Conservation (phyloP, 192 early-diverging fungal genomes). For the Umbelopsis sp. region DNA sequence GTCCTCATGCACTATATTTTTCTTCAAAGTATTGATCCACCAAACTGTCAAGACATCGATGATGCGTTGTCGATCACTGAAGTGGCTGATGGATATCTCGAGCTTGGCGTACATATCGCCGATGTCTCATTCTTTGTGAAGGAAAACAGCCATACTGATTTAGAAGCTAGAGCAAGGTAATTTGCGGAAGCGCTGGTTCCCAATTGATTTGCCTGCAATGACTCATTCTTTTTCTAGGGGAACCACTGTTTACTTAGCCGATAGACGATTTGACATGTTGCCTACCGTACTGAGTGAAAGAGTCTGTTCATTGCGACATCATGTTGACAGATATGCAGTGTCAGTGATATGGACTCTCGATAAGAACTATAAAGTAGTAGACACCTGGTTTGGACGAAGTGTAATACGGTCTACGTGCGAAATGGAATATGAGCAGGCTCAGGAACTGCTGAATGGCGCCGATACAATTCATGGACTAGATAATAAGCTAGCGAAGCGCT, state of each 20-base stretch:
- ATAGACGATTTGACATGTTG: constrained; percentile 83
- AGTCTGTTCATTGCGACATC: constrained; percentile 69
- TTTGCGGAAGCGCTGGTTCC: not conserved
- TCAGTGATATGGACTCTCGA: constrained; percentile 75
- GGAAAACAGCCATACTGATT: constrained; percentile 63
- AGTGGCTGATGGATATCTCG: constrained; percentile 49
- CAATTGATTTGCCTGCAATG: no score
- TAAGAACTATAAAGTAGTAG: constrained; percentile 45
- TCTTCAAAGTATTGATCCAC: constrained; percentile 75
- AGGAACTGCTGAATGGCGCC: constrained; percentile 64
- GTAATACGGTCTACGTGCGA: constrained; percentile 75
- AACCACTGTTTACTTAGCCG: constrained; percentile 79
- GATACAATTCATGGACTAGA: constrained; percentile 49
- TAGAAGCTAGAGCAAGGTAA: constrained; percentile 65
- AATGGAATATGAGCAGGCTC: constrained; percentile 79
- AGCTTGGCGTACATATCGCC: constrained; percentile 81
- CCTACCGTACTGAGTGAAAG: constrained; percentile 73
- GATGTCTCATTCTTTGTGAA: constrained; percentile 74
- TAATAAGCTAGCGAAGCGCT: constrained; percentile 18
- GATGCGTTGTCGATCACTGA: constrained; percentile 72
- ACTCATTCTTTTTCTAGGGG: constrained; percentile 43
- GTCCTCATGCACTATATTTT: not conserved
- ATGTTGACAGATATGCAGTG: constrained; percentile 71
- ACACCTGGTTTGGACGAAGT: constrained; percentile 75
- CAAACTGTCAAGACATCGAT: constrained; percentile 80